Percentiles rank a stretch among this genome's conserved stretches.
phyloP scores from a whole-genome alignment of 2,329 filamentous ascomycete species.

The Fusarium oligoseptatum region DNA sequence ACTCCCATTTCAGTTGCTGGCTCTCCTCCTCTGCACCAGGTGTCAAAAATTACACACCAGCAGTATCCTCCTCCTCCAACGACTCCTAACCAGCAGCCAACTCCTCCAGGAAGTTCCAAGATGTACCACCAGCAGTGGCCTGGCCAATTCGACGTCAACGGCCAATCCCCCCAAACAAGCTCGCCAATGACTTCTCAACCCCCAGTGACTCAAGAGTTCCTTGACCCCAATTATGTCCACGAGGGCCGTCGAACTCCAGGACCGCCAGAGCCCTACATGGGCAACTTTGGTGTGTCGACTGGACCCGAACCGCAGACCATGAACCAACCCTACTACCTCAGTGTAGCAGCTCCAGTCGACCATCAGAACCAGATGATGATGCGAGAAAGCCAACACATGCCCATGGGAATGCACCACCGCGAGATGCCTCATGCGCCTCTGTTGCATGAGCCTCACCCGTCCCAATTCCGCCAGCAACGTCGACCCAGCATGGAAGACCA shows the following conservation, averaged over 20 bases:
- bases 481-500: constrained; percentile 44
- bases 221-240: constrained; percentile 54
- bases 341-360: constrained; percentile 42
- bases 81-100: constrained; percentile 59
- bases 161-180: constrained; percentile 57
- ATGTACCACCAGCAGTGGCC: constrained; percentile 59
- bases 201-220: constrained; percentile 51
- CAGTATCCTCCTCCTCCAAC: constrained; percentile 56
- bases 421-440: constrained; percentile 42
- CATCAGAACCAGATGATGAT: constrained; percentile 47
- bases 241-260: constrained; percentile 56
- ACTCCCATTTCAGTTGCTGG: constrained; percentile 65
- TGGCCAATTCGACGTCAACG: constrained; percentile 56
- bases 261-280: constrained; percentile 54
- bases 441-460: constrained; percentile 40
- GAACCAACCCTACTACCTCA: constrained; percentile 48
- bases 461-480: constrained; percentile 42
- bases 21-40: constrained; percentile 63
- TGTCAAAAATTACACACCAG: constrained; percentile 56
- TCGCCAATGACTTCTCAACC: constrained; percentile 62
- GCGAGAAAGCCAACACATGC: constrained; percentile 36
- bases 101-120: constrained; percentile 62
- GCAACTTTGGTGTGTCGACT: constrained; percentile 53
- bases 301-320: constrained; percentile 44
- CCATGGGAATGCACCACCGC: constrained; percentile 44